Conservation (phyloP, 352 stramenopile species). For the Pythium folliculosum region DNA sequence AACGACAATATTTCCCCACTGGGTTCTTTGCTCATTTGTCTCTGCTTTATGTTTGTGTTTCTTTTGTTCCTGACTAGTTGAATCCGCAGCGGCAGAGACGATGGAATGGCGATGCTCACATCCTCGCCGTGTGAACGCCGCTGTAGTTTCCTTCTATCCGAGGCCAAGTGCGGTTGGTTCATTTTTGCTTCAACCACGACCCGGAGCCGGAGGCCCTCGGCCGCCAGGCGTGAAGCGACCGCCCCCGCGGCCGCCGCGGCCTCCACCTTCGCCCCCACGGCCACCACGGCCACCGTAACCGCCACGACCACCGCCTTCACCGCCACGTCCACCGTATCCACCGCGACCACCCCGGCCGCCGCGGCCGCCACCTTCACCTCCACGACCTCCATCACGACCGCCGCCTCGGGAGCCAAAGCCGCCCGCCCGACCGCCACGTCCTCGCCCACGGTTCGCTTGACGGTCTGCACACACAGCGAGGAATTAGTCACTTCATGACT, state of each 20-base stretch:
- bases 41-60: conserved; percentile 3
- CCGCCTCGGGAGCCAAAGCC: conserved; percentile 43
- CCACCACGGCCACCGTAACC: conserved; percentile 32
- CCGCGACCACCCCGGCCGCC: conserved; percentile 38
- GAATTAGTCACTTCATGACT: background rate
- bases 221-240: conserved; percentile 37
- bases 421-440: conserved; percentile 59
- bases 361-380: conserved; percentile 44
- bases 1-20: conserved; percentile 11
- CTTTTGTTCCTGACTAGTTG: conserved; percentile 20
- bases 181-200: conserved; percentile 12
- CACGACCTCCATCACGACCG: conserved; percentile 38
- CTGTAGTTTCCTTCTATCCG: conserved; percentile 13
- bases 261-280: conserved; percentile 28
- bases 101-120: background rate
- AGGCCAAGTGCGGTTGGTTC: background rate
- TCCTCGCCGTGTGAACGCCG: background rate
- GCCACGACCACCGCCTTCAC: conserved; percentile 33
- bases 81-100: background rate
- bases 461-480: conserved; percentile 44
- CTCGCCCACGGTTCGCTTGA: conserved; percentile 68
- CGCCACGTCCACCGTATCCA: conserved; percentile 41
- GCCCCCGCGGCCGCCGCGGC: conserved; percentile 41
- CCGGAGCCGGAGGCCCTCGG: conserved; percentile 24
- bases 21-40: conserved; percentile 1